Conservation (phyloP, 352 stramenopile species). For the Phytophthora fragariaefolia region DNA sequence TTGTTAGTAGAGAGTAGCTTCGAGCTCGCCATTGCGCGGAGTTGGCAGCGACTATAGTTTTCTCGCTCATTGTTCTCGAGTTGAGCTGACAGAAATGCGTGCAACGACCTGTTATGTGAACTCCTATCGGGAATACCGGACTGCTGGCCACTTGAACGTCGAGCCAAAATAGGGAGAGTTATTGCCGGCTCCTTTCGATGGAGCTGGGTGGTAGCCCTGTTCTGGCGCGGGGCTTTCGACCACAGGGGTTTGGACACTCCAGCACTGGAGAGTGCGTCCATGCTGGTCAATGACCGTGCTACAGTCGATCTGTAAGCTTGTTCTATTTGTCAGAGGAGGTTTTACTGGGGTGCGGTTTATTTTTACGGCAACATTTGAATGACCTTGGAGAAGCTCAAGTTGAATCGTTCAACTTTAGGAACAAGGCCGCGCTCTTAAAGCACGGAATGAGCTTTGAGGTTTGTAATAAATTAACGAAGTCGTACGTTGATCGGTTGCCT, state of each 20-base stretch:
- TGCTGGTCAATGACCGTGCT: background rate
- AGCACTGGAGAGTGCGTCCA: conserved; percentile 19
- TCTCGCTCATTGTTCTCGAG: conserved; percentile 28
- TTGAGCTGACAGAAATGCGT: conserved; percentile 17
- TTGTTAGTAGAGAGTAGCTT: conserved; percentile 11
- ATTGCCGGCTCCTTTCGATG: conserved; percentile 12
- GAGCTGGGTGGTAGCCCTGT: conserved; percentile 1
- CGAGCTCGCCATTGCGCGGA: conserved; percentile 33
- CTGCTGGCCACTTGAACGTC: conserved; percentile 9
- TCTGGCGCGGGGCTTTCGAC: conserved; percentile 22
- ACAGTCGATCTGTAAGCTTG: background rate
- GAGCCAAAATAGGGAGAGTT: conserved; percentile 25
- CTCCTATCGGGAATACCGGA: background rate
- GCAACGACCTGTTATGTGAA: conserved; percentile 15
- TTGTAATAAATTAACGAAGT: too few relatives aligned
- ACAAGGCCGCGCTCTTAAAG: too few relatives aligned
- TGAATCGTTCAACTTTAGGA: too few relatives aligned
- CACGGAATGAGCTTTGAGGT: too few relatives aligned
- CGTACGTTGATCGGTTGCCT: too few relatives aligned
- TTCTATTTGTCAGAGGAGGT: conserved; percentile 10
- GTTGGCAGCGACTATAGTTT: conserved; percentile 28
- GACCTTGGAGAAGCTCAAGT: background rate
- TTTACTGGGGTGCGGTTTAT: background rate
- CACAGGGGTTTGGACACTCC: conserved; percentile 8
- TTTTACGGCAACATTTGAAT: background rate